Evolutionary conservation across 345 rosid genomes (phyloP), one percentile per base, ranked within the genome.

Genomic region (Camelina hispida): DNA sequence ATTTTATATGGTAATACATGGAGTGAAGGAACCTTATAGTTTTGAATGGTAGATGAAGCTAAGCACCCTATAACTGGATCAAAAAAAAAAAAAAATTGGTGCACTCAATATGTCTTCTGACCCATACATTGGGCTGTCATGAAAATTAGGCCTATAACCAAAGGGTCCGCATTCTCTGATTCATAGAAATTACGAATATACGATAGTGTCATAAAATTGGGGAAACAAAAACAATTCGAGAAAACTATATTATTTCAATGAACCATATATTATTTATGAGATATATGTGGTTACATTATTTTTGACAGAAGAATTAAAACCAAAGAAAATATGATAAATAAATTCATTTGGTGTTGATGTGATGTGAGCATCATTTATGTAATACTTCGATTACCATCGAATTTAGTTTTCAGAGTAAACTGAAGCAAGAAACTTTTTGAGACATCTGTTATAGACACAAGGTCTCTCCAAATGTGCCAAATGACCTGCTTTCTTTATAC

Each of bases 391-490:
- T 62, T 1, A 35, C 0, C 30, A 43, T n/a, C 4, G 25, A 67
- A 23, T 47, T 69, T 64, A 70, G 50, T 53, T 77, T 48, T 69
- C 71, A 32, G 60, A 66, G 12, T 76, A 73, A 57, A 87, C 50
- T 15, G 91, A 84, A 70, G 85, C 78, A 18, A 94, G 91, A 78
- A 91, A 87, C 64, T 77, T 78, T 80, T 87, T 87, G 62, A 94
- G 89, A 64, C 82, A 74, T 52, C 88, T 79, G 69, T 85, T 91
- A 78, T 86, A 91, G 51, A 84, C 91, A 23, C 95, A 89, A 37
- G 97, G 97, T 57, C 98, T 78, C 84, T 94, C 96, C 59, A 94
- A 81, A 68, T 89, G 97, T 75, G 83, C 87, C 76, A 91, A 60
- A 78, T 94, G 98, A 15, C 95, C 98, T 62, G 87, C 96, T 46